Evolutionary conservation across 1,139 yeast genomes (phyloP).

Genomic region (Kodamaea derodonti): DNA sequence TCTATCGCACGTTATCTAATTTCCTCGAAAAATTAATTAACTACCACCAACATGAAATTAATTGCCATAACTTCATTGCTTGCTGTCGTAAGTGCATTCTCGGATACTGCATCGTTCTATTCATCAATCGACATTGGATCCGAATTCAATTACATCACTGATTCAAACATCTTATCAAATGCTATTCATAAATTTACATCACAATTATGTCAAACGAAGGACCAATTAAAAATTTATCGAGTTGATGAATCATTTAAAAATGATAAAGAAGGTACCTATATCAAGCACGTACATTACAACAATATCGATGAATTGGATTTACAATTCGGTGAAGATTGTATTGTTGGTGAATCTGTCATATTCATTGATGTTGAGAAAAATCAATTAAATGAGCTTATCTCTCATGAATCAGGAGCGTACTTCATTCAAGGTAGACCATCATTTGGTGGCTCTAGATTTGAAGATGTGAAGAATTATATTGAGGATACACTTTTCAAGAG

Average conservation of each 20-base stretch:
- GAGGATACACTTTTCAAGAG: constrained; percentile 18
- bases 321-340: constrained; percentile 14
- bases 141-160: constrained; percentile 18
- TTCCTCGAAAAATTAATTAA: constrained; percentile 1
- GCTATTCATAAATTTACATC: constrained; percentile 15
- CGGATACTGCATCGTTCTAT: constrained; percentile 31
- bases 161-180: constrained; percentile 14
- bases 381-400: constrained; percentile 17
- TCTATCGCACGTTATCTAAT: too few relatives aligned
- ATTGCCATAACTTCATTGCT: constrained; percentile 10
- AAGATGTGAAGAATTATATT: constrained; percentile 19
- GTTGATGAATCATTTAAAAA: constrained; percentile 14
- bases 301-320: constrained; percentile 22
- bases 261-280: constrained; percentile 13
- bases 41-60: constrained; percentile 15
- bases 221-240: constrained; percentile 21
- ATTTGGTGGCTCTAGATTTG: constrained; percentile 19
- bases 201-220: constrained; percentile 13
- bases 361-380: constrained; percentile 22
- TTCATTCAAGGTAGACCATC: constrained; percentile 32
- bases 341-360: constrained; percentile 13
- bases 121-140: constrained; percentile 16
- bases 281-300: constrained; percentile 31
- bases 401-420: constrained; percentile 11
- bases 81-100: constrained; percentile 21